Conservation (phyloP, 1,284 basidiomycete genomes). For the Limonomyces culmigenus region DNA sequence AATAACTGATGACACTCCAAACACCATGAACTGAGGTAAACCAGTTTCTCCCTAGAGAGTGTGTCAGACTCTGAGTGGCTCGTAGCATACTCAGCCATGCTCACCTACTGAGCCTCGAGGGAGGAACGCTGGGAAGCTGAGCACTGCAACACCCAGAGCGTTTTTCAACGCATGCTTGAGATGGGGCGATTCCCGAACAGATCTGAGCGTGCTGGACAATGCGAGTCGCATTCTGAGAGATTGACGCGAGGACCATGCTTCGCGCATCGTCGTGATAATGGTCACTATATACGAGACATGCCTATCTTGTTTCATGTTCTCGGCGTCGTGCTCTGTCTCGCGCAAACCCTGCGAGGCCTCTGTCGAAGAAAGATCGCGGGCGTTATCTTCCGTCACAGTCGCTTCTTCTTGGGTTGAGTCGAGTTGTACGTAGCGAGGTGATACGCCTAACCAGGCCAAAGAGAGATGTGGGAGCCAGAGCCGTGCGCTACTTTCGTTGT, state of each 20-base stretch:
- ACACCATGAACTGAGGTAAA: slow-evolving; percentile 22
- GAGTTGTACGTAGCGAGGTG: slow-evolving; percentile 16
- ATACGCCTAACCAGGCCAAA: slow-evolving; percentile 28
- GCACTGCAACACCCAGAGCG: slow-evolving; percentile 23
- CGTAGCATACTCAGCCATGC: no score
- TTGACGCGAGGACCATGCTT: slow-evolving; percentile 17
- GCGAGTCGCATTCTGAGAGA: slow-evolving; percentile 17
- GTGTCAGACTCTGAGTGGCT: no score
- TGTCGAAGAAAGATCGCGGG: slow-evolving; percentile 4
- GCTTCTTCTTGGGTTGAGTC: slow-evolving; percentile 9
- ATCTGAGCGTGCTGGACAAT: slow-evolving; percentile 16
- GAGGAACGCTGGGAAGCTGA: slow-evolving; percentile 28
- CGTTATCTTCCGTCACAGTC: slow-evolving; percentile 5
- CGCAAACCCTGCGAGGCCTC: slow-evolving; percentile 10
- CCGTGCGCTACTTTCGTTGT: slow-evolving; percentile 18
- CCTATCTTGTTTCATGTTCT: not conserved
- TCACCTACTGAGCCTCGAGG: slow-evolving; percentile 18
- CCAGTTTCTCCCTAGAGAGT: slow-evolving; percentile 18
- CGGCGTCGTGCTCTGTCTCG: slow-evolving; percentile 4
- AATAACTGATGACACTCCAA: slow-evolving; percentile 33
- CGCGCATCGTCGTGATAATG: not conserved
- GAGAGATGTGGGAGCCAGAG: slow-evolving; percentile 29
- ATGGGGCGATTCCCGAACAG: slow-evolving; percentile 23
- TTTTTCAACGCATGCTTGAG: slow-evolving; percentile 29
- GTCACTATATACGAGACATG: not conserved